Base-by-base conservation (phyloP, 73 alveolate genomes). In the Urostyla sp. region DNA sequence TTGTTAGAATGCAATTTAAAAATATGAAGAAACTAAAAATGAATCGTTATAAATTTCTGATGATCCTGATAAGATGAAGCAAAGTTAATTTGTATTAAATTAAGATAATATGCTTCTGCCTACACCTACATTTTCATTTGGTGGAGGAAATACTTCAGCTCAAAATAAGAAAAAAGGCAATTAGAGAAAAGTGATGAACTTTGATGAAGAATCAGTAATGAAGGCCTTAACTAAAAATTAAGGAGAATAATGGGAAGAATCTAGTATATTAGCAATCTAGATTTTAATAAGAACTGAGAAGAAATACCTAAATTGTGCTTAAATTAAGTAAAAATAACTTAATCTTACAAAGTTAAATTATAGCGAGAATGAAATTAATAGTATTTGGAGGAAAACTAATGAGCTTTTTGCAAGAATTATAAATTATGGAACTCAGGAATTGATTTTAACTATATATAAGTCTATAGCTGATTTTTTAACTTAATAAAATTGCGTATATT, bases 241-340 rank as follows among this genome's bases (percentile, higher is more conserved):
- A 26, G 66, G 67, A 36, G 87, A 86, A 27, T 58, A 60, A 86
- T 86, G 94, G 87, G 94, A 86, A 55, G 94, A 86, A 52, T 54
- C 94, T 13, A 37, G 73, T 46, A 56, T 63, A 28, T 21, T 85
- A 43, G 40, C 77, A 0, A 72, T 80, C 18, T 55, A 85, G 32
- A 50, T 58, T 23, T 52, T 85, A 11, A 27, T 72, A 18, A 85
- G 87, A 55, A 50, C 77, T 36, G 27, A 56, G 28, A 75, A 75
- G 87, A 75, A 58, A 58, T n/a, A n/a, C n/a, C n/a, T n/a, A n/a
- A n/a, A n/a, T n/a, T n/a, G n/a, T n/a, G n/a, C n/a, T n/a, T n/a
- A n/a, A n/a, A n/a, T n/a, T n/a, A n/a, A n/a, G n/a, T 80, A 83
- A 15, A 38, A 55, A 5, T 38, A 73, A 24, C 66, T 83, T 0